Percentiles rank a stretch among this genome's conserved stretches.
Conservation (phyloP, 139 green algal species). For the Gonium pectorale region DNA sequence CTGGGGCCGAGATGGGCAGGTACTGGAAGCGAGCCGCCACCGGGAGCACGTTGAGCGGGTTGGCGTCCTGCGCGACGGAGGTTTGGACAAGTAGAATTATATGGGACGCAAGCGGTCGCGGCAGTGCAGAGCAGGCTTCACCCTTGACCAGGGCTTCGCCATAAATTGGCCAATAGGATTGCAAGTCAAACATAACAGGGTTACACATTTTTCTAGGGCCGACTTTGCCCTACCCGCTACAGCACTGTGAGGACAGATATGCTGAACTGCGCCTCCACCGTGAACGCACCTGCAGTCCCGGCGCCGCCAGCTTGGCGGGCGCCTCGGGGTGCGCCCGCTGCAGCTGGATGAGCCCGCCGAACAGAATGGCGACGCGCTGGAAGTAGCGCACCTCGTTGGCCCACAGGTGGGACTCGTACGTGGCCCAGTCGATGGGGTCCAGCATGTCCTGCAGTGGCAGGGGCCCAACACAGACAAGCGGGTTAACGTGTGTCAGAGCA, state of each 20-base stretch:
- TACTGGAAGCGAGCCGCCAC: slow-evolving; percentile 86
- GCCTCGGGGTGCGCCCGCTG: slow-evolving; percentile 56
- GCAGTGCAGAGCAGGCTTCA: too few species aligned
- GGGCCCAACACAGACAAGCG: background rate
- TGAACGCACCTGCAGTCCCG: slow-evolving; percentile 10
- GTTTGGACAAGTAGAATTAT: too few species aligned
- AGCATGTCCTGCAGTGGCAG: slow-evolving; percentile 69
- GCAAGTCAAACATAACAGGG: too few species aligned
- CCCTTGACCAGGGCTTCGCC: too few species aligned
- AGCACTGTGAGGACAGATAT: too few species aligned
- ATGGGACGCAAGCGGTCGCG: background rate
- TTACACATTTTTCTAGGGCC: too few species aligned
- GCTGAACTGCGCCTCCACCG: too few species aligned
- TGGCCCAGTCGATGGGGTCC: slow-evolving; percentile 99
- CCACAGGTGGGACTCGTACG: slow-evolving; percentile 95
- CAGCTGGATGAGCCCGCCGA: slow-evolving; percentile 77
- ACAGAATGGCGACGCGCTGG: slow-evolving; percentile 75
- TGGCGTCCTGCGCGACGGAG: slow-evolving; percentile 68
- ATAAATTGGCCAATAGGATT: too few species aligned
- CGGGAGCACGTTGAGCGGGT: slow-evolving; percentile 82
- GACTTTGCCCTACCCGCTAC: too few species aligned
- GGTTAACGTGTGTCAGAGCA: background rate
- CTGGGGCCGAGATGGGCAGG: slow-evolving; percentile 84
- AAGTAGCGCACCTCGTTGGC: slow-evolving; percentile 77
- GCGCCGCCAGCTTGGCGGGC: slow-evolving; percentile 7